Evolutionary conservation across 108 stramenopile species (phyloP).

Genomic region (Nitzschia palea): DNA sequence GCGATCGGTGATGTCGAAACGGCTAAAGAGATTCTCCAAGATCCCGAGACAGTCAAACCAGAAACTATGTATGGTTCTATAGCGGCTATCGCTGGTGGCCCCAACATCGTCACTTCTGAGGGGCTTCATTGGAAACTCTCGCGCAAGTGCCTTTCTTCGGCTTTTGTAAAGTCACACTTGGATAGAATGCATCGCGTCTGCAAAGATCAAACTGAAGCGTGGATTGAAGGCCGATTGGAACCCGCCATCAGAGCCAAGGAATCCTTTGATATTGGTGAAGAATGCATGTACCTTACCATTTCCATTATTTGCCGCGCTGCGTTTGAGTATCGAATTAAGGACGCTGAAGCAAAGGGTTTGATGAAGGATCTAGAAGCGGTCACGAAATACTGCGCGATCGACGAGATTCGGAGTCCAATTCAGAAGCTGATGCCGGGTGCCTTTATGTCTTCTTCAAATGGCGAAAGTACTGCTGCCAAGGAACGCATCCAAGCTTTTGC

Average conservation of each 20-base stretch:
- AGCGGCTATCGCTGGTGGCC: conserved; percentile 22
- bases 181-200: conserved; percentile 40
- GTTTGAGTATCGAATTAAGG: conserved; percentile 47
- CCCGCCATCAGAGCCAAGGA: conserved; percentile 8
- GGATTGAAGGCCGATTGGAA: conserved; percentile 35
- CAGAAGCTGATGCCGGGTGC: conserved; percentile 12
- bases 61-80: conserved; percentile 15
- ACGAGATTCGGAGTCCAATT: conserved; percentile 11
- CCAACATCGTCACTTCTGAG: conserved; percentile 37
- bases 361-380: conserved; percentile 21
- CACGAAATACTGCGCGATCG: conserved; percentile 7
- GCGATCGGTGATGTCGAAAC: conserved; percentile 39
- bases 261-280: conserved; percentile 37
- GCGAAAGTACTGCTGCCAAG: conserved; percentile 4
- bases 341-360: conserved; percentile 17
- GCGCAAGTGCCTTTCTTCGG: conserved; percentile 38
- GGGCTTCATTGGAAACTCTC: conserved; percentile 46
- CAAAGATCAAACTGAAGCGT: conserved; percentile 31
- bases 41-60: conserved; percentile 31
- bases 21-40: conserved; percentile 40
- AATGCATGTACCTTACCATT: conserved; percentile 42
- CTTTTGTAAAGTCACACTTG: conserved; percentile 35
- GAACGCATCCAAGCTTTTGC: conserved; percentile 18
- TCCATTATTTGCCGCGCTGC: conserved; percentile 45
- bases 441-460: conserved; percentile 15